Conservation (phyloP, 139 green algal genomes). For the Tetradesmus obliquus region DNA sequence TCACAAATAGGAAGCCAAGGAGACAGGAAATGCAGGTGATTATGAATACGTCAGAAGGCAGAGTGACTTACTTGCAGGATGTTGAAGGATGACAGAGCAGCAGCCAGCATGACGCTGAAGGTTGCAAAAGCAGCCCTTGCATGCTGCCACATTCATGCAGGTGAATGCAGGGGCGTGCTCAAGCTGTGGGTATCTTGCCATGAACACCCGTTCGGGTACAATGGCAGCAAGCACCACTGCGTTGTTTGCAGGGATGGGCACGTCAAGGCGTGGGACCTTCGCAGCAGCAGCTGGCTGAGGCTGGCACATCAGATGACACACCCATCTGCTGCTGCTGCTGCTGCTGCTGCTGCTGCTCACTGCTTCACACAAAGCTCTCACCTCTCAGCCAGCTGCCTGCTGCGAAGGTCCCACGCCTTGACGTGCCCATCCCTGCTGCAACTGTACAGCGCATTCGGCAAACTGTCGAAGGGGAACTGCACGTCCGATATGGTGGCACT, state of each 20-base stretch:
- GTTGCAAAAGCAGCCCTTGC: too few species aligned
- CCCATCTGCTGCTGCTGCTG: background rate
- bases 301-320: too few species aligned
- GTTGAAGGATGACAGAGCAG: constrained; percentile 8
- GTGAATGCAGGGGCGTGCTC: too few species aligned
- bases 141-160: too few species aligned
- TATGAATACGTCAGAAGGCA: background rate
- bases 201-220: too few species aligned
- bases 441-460: constrained; percentile 64
- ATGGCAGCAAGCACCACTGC: background rate
- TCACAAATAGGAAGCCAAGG: too few species aligned
- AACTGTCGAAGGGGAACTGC: constrained; percentile 51
- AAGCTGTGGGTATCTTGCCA: background rate
- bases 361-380: constrained; percentile 2
- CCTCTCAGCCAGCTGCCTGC: constrained; percentile 49
- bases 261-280: constrained; percentile 73
- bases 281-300: background rate
- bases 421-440: constrained; percentile 72
- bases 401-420: constrained; percentile 73
- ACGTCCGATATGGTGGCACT: constrained; percentile 59
- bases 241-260: constrained; percentile 61
- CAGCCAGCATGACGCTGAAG: background rate
- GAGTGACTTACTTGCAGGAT: background rate
- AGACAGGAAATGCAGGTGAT: background rate
- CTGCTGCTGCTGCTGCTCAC: too few species aligned